Conservation (phyloP, 176 grass and related monocot species). For the Aegilops speltoides region DNA sequence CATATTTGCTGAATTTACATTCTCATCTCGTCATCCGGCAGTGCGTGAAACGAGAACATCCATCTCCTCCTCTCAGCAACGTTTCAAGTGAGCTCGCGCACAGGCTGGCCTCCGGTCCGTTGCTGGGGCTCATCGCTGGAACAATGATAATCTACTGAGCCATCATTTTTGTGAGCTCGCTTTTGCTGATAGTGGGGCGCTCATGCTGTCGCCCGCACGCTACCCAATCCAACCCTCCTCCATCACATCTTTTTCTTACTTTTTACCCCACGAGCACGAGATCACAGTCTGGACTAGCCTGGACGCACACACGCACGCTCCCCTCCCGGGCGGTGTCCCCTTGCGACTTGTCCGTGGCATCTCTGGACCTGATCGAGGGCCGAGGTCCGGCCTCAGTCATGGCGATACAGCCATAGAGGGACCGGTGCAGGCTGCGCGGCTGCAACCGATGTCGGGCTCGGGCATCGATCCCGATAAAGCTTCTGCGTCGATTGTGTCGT, state of each 20-base stretch:
- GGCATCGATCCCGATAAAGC: neutral
- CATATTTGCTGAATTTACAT: no score
- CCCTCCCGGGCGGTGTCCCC: neutral
- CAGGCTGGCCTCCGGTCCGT: neutral
- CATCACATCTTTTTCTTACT: neutral
- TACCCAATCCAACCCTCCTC: neutral
- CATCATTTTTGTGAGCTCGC: neutral
- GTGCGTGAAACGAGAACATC: neutral
- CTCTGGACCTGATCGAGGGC: neutral
- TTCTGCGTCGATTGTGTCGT: neutral
- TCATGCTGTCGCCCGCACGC: constrained; percentile 29
- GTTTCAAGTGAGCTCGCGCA: neutral
- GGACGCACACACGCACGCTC: constrained; percentile 5
- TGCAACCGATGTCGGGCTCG: neutral
- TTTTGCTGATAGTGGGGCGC: constrained; percentile 38
- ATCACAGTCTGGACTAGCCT: neutral
- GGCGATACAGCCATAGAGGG: neutral
- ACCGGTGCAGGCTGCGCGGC: neutral
- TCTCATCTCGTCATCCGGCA: neutral
- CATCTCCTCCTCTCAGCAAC: neutral
- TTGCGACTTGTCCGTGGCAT: neutral
- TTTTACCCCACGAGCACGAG: constrained; percentile 23
- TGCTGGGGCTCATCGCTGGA: neutral
- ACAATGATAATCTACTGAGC: neutral
- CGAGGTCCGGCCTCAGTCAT: neutral